Base-by-base conservation (phyloP, 805 yeast genomes). In the Saccharomycopsis guyanensis region DNA sequence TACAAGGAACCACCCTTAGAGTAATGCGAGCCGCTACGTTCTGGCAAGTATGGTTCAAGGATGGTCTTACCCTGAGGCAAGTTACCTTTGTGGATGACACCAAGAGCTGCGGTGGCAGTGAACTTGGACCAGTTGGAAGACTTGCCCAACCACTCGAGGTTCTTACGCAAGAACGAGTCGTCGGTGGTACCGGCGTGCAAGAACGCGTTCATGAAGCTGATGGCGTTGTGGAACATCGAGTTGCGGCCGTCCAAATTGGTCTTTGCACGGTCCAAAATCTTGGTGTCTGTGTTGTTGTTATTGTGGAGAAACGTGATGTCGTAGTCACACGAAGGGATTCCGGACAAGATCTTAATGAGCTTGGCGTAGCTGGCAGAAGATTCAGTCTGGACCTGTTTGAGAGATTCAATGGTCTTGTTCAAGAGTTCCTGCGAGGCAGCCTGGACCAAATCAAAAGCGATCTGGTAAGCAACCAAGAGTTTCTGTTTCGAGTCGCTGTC, bases 41-140 rank as follows among this genome's bases (percentile, higher is more conserved):
- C 70, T 34, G 97, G 96, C 51, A 93, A 73, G 60, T 93, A 93
- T 18, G 97, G 97, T 55, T 82, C 82, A 61, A 93, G 74, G 42
- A 91, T 78, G 53, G 81, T 76, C 60, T 80, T 80, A 45, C 97
- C 98, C 61, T 88, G 95, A 0, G 95, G 76, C 48, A 93, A 72
- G 63, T 91, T 91, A 45, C 98, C 97, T 59, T 83, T 85, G 63
- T 93, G 97, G 55, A 93, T 89, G 25, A 91, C 97, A 61, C 98
- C 98, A 51, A 93, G 70, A 12, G 97, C 97, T 6, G 97, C 97
- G 12, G 97, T 91, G 2, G 97, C 97, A 0, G 96, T 80, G 63
- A 93, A 93, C 61, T 91, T 93, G 4, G 97, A 88, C 98, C 98
- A 93, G 65, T 91, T 88, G 40, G 91, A 82, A n/a, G 98, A 97